Conservation (phyloP, 768 basidiomycete species). For the Termitomyces sp. region DNA sequence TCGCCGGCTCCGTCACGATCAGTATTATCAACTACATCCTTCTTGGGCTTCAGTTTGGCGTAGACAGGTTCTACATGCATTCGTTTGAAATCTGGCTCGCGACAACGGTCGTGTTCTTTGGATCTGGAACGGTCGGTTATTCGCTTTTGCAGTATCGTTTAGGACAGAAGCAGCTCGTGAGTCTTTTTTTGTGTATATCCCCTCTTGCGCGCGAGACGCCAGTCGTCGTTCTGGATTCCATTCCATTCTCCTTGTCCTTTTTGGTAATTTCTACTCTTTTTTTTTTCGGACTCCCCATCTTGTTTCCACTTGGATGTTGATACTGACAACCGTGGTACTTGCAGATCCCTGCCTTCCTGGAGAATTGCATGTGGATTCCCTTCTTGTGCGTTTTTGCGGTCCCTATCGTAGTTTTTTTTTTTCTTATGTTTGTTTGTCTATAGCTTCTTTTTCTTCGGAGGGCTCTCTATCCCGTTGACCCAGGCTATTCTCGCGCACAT, state of each 20-base stretch:
- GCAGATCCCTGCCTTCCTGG: slow-evolving; percentile 43
- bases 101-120: slow-evolving; percentile 73
- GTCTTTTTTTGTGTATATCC: slow-evolving; percentile 10
- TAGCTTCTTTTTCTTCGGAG: slow-evolving; percentile 79
- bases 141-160: slow-evolving; percentile 71
- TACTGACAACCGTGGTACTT: background rate
- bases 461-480: slow-evolving; percentile 65
- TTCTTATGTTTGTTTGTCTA: background rate
- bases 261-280: no score
- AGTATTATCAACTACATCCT: slow-evolving; percentile 70
- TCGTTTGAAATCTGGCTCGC: slow-evolving; percentile 81
- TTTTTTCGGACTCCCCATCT: no score
- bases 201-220: no score
- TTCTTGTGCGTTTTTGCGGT: slow-evolving; percentile 68
- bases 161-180: slow-evolving; percentile 47
- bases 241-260: no score
- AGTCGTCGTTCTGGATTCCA: no score
- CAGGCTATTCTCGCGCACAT: slow-evolving; percentile 68
- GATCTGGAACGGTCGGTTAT: slow-evolving; percentile 68
- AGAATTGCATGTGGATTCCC: slow-evolving; percentile 65
- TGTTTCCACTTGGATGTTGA: no score
- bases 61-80: slow-evolving; percentile 76
- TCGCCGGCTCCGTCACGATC: slow-evolving; percentile 65
- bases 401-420: no score
- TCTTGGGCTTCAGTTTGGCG: slow-evolving; percentile 68